Base-by-base conservation (phyloP, 2,329 filamentous ascomycete genomes). In the Coniochaeta prunicola region DNA sequence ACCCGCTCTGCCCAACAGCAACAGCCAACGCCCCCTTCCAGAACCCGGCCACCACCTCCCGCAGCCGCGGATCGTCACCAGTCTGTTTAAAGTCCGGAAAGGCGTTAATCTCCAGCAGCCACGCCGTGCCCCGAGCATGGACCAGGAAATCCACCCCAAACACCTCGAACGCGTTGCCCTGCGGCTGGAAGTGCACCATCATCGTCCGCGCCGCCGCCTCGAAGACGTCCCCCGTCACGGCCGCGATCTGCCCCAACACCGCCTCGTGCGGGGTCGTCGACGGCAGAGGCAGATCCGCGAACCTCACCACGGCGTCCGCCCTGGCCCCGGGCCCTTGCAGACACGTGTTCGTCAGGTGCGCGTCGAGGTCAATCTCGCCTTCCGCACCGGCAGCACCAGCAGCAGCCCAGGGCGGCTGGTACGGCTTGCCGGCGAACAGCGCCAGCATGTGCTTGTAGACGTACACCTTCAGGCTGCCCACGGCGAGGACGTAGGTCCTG, bases 41-140 rank as follows among this genome's bases (percentile, higher is more conserved):
- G 64, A 99, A 79, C 8, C 86, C 88, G 21, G 78, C 82, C 26
- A 99, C 87, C 42, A 97, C 73, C 0, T 76, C 82, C 69, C 81
- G 84, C 63, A 96, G 73, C 59, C 89, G 3, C 54, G 19, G 19
- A 19, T 56, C 87, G 8, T 81, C 80, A 0, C 94, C 94, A 17
- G 92, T 96, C 82, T 97, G 93, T 68, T 83, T 86, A 69, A 97
- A 97, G 75, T 99, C 94, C 10, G 94, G 94, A 74, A 96, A 99
- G 0, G 93, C 91, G 76, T 99, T 99, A 33, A 96, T 84, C 76
- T 99, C 94, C 59, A 99, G 76, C 67, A 99, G 71, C 85, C 87
- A 97, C 3, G 85, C 83, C 3, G 68, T 79, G 0, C 85, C 87
- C 9, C 71, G 67, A 0, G 70, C 79, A 67, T 92, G 90, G 10